These are phyloP conservation scores for Suillus occidentalis DNA, from an alignment of 768 basidiomycete species.

Conservation along the genomic window DNA sequence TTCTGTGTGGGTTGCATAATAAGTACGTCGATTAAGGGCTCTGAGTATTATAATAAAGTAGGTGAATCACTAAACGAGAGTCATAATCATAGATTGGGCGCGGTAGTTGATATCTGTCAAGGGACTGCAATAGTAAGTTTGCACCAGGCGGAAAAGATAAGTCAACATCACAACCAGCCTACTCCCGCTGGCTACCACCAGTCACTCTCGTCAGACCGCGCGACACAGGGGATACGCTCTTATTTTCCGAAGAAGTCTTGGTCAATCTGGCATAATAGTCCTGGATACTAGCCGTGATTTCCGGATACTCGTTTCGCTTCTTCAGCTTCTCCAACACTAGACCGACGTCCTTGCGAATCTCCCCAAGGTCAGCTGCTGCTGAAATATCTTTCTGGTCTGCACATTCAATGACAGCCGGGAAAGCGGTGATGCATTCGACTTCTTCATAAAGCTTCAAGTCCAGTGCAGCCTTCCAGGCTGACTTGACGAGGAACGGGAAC, in stretches of 20 bases:
- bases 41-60: background rate
- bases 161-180: background rate
- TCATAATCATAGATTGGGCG: background rate
- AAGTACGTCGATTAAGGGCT: background rate
- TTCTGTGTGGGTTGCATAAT: background rate
- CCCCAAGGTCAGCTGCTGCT: background rate
- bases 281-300: background rate
- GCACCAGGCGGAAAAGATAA: background rate
- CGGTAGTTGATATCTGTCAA: background rate
- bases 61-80: background rate
- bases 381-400: background rate
- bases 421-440: background rate
- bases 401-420: background rate
- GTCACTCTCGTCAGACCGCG: constrained; percentile 21
- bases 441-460: background rate
- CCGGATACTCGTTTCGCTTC: background rate
- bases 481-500: background rate
- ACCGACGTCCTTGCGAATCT: background rate
- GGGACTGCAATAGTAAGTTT: background rate
- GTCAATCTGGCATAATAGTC: background rate
- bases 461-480: background rate
- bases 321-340: background rate
- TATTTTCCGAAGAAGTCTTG: background rate
- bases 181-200: constrained; percentile 2
- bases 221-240: constrained; percentile 30